Percentiles rank a stretch among this genome's conserved stretches.
Conservation (phyloP, 192 early-diverging fungal genomes). For the Entomortierella chlamydospora region DNA sequence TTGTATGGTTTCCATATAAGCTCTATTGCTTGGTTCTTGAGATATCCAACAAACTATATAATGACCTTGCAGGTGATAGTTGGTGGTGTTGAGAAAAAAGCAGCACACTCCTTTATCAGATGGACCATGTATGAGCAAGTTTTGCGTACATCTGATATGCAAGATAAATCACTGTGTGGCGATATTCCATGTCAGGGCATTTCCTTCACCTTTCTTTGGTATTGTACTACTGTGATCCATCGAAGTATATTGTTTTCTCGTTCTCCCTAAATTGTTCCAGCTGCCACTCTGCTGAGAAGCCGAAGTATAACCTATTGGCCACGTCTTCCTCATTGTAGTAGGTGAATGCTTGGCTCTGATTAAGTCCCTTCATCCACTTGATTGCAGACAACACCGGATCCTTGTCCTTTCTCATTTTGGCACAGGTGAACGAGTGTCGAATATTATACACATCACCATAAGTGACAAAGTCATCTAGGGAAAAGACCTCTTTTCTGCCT, state of each 20-base stretch:
- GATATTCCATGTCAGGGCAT: no score
- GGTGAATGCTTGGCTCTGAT: neutral
- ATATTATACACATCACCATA: slow-evolving; percentile 19
- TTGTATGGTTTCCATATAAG: no score
- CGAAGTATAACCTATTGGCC: slow-evolving; percentile 7
- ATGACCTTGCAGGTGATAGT: no score
- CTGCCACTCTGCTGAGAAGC: slow-evolving; percentile 27
- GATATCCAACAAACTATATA: no score
- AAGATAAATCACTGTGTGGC: no score
- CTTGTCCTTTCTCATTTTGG: slow-evolving; percentile 15
- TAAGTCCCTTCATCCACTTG: slow-evolving; percentile 17
- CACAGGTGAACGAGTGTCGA: slow-evolving; percentile 5
- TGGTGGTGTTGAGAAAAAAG: no score
- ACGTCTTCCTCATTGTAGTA: slow-evolving; percentile 5
- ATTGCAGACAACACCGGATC: slow-evolving; percentile 14
- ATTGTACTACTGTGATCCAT: slow-evolving; percentile 23
- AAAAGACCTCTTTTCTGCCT: slow-evolving; percentile 6
- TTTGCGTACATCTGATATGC: no score
- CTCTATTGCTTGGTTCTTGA: no score
- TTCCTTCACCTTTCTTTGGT: no score
- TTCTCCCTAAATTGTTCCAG: slow-evolving; percentile 10
- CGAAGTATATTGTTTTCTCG: slow-evolving; percentile 11
- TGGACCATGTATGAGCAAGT: no score
- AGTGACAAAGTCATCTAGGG: slow-evolving; percentile 26
- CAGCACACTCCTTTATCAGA: no score